A percentile compares a stretch with the other conserved stretches of the same genome.
Evolutionary conservation across 106 monocot genomes (phyloP).

Genomic region (Xerophyta viscosa): DNA sequence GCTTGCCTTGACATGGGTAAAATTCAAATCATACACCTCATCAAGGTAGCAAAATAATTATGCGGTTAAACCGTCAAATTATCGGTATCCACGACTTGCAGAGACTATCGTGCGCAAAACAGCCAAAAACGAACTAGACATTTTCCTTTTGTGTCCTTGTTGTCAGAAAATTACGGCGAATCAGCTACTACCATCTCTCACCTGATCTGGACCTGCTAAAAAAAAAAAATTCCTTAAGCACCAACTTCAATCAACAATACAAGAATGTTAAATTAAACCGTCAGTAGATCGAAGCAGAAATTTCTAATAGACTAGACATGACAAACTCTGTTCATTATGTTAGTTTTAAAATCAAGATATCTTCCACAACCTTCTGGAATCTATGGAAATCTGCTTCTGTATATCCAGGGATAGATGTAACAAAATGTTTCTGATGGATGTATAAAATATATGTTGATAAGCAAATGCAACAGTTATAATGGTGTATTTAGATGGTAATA

Average conservation of each 20-base stretch:
- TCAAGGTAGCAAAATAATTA: constrained; percentile 26
- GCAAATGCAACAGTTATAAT: too few species aligned
- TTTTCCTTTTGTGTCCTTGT: constrained; percentile 8
- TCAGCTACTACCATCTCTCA: constrained; percentile 42
- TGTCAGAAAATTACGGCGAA: constrained; percentile 4
- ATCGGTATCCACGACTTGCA: constrained; percentile 1
- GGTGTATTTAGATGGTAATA: too few species aligned
- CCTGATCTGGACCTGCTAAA: constrained; percentile 35
- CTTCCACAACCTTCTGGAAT: too few species aligned
- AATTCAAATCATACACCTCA: constrained; percentile 18
- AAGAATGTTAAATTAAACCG: not conserved
- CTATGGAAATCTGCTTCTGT: too few species aligned
- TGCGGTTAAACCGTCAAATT: constrained; percentile 2
- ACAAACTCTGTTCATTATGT: too few species aligned
- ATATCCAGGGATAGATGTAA: too few species aligned
- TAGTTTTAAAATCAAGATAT: too few species aligned
- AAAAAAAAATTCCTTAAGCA: not conserved
- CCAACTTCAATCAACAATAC: not conserved
- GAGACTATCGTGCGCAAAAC: constrained; percentile 2
- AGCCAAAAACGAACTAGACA: not conserved
- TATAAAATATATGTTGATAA: too few species aligned
- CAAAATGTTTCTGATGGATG: too few species aligned
- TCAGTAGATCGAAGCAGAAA: too few species aligned
- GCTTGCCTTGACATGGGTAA: constrained; percentile 23
- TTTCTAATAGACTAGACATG: too few species aligned